Percentiles rank a stretch among this genome's conserved stretches.
These are phyloP conservation scores for Anisogramma anomala DNA, from an alignment of 2,329 filamentous ascomycete genomes.

Conservation along the genomic window DNA sequence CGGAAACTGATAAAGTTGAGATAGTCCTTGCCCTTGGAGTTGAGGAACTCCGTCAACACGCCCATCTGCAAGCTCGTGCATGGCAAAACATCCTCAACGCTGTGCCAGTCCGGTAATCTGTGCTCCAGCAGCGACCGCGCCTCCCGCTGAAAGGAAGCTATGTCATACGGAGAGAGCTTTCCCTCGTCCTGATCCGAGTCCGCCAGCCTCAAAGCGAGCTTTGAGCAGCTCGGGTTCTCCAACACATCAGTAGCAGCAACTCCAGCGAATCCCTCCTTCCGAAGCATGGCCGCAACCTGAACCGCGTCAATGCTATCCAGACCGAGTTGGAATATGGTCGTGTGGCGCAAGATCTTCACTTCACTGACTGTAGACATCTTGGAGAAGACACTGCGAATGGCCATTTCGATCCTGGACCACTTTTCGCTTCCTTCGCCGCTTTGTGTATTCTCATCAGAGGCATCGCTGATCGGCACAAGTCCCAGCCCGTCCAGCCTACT, in stretches of 20 bases:
- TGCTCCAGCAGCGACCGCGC: conserved; percentile 21
- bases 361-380: conserved; percentile 42
- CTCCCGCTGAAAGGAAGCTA: conserved; percentile 27
- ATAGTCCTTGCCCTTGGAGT: conserved; percentile 57
- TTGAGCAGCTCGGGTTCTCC: conserved; percentile 40
- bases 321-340: conserved; percentile 77
- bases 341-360: conserved; percentile 43
- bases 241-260: conserved; percentile 65
- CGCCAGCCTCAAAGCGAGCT: conserved; percentile 21
- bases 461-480: not conserved
- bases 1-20: conserved; percentile 57
- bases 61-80: conserved; percentile 72
- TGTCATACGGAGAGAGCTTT: conserved; percentile 24
- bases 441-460: not conserved
- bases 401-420: conserved; percentile 41
- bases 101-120: conserved; percentile 14
- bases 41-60: conserved; percentile 64
- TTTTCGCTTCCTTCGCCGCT: conserved; percentile 6
- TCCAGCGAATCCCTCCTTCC: conserved; percentile 38
- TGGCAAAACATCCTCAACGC: conserved; percentile 52
- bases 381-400: conserved; percentile 45
- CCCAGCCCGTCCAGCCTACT: conserved; percentile 3
- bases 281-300: conserved; percentile 61
- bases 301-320: conserved; percentile 82
- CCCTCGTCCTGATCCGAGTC: not conserved